Evolutionary conservation across 768 basidiomycete genomes (phyloP), one percentile per base, ranked within the genome.

Genomic region (Steccherinum ochraceum): DNA sequence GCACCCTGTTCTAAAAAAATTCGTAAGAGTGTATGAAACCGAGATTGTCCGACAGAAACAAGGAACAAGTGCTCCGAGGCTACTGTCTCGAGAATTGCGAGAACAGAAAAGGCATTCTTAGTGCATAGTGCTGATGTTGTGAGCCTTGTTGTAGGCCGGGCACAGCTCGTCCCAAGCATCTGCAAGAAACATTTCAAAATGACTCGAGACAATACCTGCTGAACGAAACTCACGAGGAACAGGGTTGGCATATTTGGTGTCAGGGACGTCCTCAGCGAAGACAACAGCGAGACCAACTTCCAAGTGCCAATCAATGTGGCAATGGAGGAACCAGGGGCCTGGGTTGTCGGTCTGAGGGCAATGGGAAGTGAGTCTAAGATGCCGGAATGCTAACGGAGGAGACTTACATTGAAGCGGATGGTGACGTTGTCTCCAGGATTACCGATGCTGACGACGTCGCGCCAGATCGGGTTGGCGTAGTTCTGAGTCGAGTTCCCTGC

Each of bases 391-490:
- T 11, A 23, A n/a, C n/a, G n/a, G n/a, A n/a, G n/a, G n/a, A n/a
- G n/a, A 23, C 39, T 16, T 30, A 53, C 48, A 30, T 44, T 30
- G 49, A 59, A 60, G n/a, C 56, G 52, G 24, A 57, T 57, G 23
- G 56, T 57, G 20, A 52, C 50, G 21, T 39, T 27, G 35, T 52
- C 50, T 2, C 75, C 72, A 75, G 44, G 3, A 45, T 60, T 45
- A 61, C 54, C 50, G 35, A 21, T 56, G 27, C 48, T 52, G n/a
- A 52, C 50, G 12, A 62, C 63, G 56, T 77, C 76, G 45, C 76
- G 62, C 46, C 71, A 61, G 46, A 74, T 71, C 0, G 86, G 85
- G 61, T 86, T 80, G 12, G 53, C 54, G 24, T 71, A 76, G 59
- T 78, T 78, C 56, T 66, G 68, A 1, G 43, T 51, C 1, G 51